These are phyloP conservation scores for Ogataea hybrid DNA, from an alignment of 1,139 yeast genomes.

Conservation along the genomic window DNA sequence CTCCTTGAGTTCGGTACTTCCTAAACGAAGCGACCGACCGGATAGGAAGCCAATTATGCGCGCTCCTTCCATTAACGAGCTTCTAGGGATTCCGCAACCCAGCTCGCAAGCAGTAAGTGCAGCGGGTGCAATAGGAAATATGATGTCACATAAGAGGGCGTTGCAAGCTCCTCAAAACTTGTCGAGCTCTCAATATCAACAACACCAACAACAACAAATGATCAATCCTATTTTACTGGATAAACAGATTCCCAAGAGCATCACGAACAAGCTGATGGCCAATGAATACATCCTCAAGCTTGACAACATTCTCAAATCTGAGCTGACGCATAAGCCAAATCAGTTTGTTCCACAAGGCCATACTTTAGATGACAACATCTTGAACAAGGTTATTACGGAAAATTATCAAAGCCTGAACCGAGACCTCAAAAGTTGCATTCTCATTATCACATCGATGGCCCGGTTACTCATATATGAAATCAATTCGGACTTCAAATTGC, in stretches of 20 bases:
- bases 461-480: slow-evolving; percentile 35
- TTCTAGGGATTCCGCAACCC: slow-evolving; percentile 25
- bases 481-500: slow-evolving; percentile 28
- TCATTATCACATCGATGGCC: slow-evolving; percentile 39
- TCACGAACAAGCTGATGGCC: slow-evolving; percentile 28
- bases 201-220: slow-evolving; percentile 29
- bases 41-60: slow-evolving; percentile 12
- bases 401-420: slow-evolving; percentile 38
- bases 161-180: slow-evolving; percentile 23
- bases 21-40: slow-evolving; percentile 6
- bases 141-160: slow-evolving; percentile 30
- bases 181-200: slow-evolving; percentile 22
- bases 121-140: slow-evolving; percentile 34
- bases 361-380: slow-evolving; percentile 36
- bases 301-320: slow-evolving; percentile 39
- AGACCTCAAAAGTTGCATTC: slow-evolving; percentile 35
- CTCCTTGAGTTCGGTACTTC: background rate
- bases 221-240: slow-evolving; percentile 32
- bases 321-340: slow-evolving; percentile 31
- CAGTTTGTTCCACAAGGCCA: slow-evolving; percentile 25
- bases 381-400: slow-evolving; percentile 41
- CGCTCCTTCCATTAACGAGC: slow-evolving; percentile 26
- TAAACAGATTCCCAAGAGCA: slow-evolving; percentile 30
- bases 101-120: slow-evolving; percentile 33
- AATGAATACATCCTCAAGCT: slow-evolving; percentile 38